Evolutionary conservation across 2,329 filamentous ascomycete genomes (phyloP).

Genomic region (Penicillium sclerotigenum): DNA sequence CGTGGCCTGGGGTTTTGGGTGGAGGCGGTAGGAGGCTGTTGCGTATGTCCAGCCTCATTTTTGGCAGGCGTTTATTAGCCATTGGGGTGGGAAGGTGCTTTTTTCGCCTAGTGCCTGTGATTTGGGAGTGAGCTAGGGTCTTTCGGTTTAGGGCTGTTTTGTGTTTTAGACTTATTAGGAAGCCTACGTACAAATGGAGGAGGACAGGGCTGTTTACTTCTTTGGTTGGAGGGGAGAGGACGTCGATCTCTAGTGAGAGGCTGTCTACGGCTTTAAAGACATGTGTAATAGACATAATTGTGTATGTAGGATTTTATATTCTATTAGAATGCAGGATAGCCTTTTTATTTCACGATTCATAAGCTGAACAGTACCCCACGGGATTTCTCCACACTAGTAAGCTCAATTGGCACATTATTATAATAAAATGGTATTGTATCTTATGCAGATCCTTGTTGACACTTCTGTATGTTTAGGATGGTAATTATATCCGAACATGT

Average conservation of each 20-base stretch:
- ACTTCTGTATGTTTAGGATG: no score
- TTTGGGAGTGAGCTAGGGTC: neutral
- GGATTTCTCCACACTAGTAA: neutral
- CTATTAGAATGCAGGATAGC: neutral
- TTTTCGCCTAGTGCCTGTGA: slow-evolving; percentile 1
- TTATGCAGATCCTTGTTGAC: neutral
- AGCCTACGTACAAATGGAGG: slow-evolving; percentile 6
- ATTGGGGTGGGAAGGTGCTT: slow-evolving; percentile 3
- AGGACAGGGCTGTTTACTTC: neutral
- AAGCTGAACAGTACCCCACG: neutral
- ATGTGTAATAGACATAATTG: neutral
- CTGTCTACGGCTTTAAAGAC: neutral
- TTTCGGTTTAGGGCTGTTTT: neutral
- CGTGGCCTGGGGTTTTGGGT: slow-evolving; percentile 3
- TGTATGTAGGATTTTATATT: neutral
- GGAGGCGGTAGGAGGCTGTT: slow-evolving; percentile 9
- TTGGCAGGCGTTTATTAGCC: slow-evolving; percentile 12
- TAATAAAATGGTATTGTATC: neutral
- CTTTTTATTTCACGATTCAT: neutral
- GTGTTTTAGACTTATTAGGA: neutral
- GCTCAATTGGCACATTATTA: no score
- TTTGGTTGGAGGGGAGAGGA: neutral
- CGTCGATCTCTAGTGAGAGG: neutral
- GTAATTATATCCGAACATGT: no score
- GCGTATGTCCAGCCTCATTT: slow-evolving; percentile 12